Conservation (phyloP, 495 filamentous ascomycete species). For the Penicillium soppii region DNA sequence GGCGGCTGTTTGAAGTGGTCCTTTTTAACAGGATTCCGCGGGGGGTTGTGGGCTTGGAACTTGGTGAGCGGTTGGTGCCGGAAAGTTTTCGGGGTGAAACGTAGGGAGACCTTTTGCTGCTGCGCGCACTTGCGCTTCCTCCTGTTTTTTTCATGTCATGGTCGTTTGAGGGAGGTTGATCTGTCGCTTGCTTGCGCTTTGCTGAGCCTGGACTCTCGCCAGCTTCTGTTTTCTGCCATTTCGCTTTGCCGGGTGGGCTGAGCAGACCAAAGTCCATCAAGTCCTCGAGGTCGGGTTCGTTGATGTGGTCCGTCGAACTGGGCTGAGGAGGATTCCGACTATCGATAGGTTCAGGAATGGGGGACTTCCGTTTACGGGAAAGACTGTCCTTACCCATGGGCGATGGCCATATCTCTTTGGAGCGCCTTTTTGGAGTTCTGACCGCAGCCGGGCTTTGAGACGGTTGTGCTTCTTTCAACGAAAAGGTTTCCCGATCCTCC, state of each 20-base stretch:
- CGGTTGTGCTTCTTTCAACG: constrained; percentile 10
- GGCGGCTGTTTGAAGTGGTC: constrained; percentile 25
- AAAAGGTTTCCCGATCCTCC: constrained; percentile 11
- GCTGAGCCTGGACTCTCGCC: constrained; percentile 43
- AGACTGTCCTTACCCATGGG: constrained; percentile 36
- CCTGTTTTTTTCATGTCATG: constrained; percentile 12
- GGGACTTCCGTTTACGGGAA: constrained; percentile 44
- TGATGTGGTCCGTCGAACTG: constrained; percentile 15
- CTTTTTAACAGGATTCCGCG: constrained; percentile 25
- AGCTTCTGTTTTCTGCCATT: constrained; percentile 37
- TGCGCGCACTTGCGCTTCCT: not conserved
- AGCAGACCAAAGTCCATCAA: constrained; percentile 16
- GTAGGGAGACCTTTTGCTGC: constrained; percentile 17
- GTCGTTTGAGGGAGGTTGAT: constrained; percentile 1
- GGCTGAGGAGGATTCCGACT: constrained; percentile 21
- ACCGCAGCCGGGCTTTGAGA: constrained; percentile 1
- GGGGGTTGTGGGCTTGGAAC: constrained; percentile 19
- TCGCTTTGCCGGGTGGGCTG: constrained; percentile 26
- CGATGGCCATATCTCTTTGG: constrained; percentile 17
- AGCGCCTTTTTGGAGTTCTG: constrained; percentile 21
- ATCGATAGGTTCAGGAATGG: constrained; percentile 34
- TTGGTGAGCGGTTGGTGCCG: constrained; percentile 18
- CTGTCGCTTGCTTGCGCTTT: constrained; percentile 23
- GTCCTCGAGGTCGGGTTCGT: constrained; percentile 8
- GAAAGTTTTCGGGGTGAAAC: constrained; percentile 17